These are phyloP conservation scores for Lecanosticta acicola DNA, from an alignment of 2,329 filamentous ascomycete species.

Conservation along the genomic window DNA sequence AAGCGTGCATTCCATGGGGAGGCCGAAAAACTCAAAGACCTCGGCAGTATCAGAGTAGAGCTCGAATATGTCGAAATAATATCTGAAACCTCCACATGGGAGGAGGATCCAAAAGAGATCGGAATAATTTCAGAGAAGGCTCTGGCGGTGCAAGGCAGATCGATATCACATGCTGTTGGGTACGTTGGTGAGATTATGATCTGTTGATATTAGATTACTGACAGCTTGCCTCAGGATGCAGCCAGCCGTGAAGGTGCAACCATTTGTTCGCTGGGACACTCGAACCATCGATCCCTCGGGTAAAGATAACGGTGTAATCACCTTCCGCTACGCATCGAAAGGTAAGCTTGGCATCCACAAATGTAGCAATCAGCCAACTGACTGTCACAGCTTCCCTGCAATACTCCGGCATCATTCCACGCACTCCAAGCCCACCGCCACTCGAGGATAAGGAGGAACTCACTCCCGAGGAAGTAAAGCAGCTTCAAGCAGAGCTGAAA, in stretches of 20 bases:
- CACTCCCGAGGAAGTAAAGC: conserved; percentile 8
- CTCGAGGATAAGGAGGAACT: conserved; percentile 16
- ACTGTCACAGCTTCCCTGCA: conserved; percentile 15
- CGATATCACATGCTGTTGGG: conserved; percentile 15
- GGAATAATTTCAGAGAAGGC: conserved; percentile 14
- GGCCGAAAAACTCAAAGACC: background rate
- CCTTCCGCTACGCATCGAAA: conserved; percentile 21
- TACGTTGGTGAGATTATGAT: background rate
- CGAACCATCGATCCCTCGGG: background rate
- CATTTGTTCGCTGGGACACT: background rate
- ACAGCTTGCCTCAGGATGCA: no score
- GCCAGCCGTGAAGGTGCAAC: background rate
- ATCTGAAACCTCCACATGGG: no score
- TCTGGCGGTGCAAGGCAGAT: conserved; percentile 12
- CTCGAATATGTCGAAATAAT: background rate
- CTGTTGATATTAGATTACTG: background rate
- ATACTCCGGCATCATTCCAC: conserved; percentile 19
- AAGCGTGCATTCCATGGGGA: background rate
- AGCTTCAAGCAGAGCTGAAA: background rate
- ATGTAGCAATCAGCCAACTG: background rate
- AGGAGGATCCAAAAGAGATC: no score
- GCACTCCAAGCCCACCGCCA: conserved; percentile 18
- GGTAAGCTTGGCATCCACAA: conserved; percentile 6
- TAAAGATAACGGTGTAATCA: conserved; percentile 3
- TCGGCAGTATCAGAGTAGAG: conserved; percentile 1